Evolutionary conservation across 2,329 filamentous ascomycete species (phyloP).

Genomic region (Apiospora rasikravindrae): DNA sequence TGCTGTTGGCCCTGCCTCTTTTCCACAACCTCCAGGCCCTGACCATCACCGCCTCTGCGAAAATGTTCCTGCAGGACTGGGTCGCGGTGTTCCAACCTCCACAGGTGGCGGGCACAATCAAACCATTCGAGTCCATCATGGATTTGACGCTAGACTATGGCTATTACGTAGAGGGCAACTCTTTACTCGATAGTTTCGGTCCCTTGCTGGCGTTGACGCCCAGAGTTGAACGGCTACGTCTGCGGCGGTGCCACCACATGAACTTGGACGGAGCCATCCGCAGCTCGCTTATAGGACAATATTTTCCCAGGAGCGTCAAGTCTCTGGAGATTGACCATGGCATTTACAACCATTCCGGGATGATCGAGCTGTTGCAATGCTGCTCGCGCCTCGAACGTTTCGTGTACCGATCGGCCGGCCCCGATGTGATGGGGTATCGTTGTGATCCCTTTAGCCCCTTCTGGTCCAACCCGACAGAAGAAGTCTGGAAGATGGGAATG

Average conservation of each 20-base stretch:
- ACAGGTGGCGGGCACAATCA: too few relatives aligned
- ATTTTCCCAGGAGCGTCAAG: neutral
- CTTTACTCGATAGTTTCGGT: neutral
- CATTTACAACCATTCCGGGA: neutral
- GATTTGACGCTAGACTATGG: neutral
- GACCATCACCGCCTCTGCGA: neutral
- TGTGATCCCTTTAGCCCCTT: too few relatives aligned
- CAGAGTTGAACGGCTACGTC: neutral
- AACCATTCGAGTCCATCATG: neutral
- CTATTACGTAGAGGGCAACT: too few relatives aligned
- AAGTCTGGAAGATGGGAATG: neutral
- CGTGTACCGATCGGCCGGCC: neutral
- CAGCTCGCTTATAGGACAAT: too few relatives aligned
- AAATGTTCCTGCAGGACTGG: neutral
- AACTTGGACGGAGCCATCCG: neutral
- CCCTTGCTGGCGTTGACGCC: neutral
- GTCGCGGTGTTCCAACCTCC: neutral
- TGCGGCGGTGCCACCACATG: neutral
- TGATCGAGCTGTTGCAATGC: neutral
- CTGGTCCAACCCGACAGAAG: too few relatives aligned
- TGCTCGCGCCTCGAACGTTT: neutral
- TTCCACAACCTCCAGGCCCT: neutral
- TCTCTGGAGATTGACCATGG: neutral
- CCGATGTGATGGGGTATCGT: too few relatives aligned
- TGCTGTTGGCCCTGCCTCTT: neutral